Evolutionary conservation across 768 basidiomycete genomes (phyloP).

Genomic region (Cystofilobasidium bisporidii): DNA sequence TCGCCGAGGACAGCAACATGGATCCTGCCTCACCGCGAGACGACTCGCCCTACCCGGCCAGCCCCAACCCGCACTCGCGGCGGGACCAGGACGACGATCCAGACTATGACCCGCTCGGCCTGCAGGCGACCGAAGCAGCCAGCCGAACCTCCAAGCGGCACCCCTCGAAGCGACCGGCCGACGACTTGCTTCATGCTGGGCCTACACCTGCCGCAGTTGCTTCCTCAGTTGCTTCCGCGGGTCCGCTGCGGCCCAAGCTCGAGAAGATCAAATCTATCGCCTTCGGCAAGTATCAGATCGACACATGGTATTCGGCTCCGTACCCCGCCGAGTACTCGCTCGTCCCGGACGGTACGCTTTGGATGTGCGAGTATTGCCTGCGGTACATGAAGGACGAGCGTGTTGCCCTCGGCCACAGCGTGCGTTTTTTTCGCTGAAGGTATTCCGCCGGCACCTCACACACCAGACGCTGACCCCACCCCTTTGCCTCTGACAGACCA

Average conservation of each 20-base stretch:
- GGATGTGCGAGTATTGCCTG: conserved; percentile 96
- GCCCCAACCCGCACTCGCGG: neutral
- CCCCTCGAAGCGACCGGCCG: conserved; percentile 46
- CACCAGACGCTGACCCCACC: no score
- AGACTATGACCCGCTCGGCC: conserved; percentile 4
- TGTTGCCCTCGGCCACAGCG: conserved; percentile 78
- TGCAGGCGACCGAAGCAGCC: neutral
- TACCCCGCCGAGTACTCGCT: conserved; percentile 95
- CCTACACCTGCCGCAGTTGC: no score
- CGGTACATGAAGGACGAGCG: conserved; percentile 86
- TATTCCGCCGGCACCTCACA: no score
- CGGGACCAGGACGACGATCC: neutral
- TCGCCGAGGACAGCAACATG: neutral
- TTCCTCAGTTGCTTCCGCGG: neutral
- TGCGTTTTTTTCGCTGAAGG: no score
- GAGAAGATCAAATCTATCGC: conserved; percentile 68
- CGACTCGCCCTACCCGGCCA: conserved; percentile 3
- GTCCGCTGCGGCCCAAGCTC: conserved; percentile 13
- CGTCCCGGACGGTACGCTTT: conserved; percentile 81
- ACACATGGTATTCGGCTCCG: conserved; percentile 98
- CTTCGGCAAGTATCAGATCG: conserved; percentile 82
- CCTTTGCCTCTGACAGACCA: conserved; percentile 52
- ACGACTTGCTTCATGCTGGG: no score
- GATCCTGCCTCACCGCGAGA: neutral
- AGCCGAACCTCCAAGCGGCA: neutral